Conservation (phyloP, 306 rosid genomes). For the Cyamopsis tetragonoloba region DNA sequence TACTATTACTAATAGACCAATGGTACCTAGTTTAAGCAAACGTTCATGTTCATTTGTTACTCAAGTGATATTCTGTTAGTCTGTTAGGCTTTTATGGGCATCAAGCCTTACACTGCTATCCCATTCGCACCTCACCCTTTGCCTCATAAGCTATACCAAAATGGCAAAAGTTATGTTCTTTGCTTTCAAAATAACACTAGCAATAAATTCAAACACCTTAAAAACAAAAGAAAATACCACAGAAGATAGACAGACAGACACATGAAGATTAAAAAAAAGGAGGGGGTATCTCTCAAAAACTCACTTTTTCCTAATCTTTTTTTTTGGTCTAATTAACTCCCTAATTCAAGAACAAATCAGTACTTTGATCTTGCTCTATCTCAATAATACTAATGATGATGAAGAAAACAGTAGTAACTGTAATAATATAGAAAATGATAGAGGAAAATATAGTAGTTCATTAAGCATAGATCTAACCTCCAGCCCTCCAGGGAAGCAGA, state of each 20-base stretch:
- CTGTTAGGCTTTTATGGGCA: slow-evolving; percentile 4
- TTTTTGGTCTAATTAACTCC: background rate
- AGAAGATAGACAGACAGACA: slow-evolving; percentile 12
- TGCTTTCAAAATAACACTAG: slow-evolving; percentile 4
- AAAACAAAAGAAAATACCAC: slow-evolving; percentile 10
- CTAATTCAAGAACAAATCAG: background rate
- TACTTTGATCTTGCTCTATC: background rate
- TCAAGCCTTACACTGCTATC: background rate
- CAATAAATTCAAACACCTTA: slow-evolving; percentile 6
- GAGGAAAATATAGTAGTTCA: slow-evolving; percentile 9
- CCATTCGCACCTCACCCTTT: background rate
- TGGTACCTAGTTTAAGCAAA: background rate
- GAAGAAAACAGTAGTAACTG: background rate
- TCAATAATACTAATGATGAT: background rate
- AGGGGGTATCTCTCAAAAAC: background rate
- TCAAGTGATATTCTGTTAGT: background rate
- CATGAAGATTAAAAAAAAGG: background rate
- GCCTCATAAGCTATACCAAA: slow-evolving; percentile 1
- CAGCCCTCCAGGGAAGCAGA: slow-evolving; percentile 96
- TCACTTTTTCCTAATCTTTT: background rate
- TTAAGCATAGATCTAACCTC: slow-evolving; percentile 63
- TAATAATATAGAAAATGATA: background rate
- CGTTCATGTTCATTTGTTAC: background rate
- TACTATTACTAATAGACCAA: background rate
- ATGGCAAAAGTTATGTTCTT: background rate